Evolutionary conservation across 2,329 filamentous ascomycete genomes (phyloP).

Genomic region (Cryphonectria naterciae): DNA sequence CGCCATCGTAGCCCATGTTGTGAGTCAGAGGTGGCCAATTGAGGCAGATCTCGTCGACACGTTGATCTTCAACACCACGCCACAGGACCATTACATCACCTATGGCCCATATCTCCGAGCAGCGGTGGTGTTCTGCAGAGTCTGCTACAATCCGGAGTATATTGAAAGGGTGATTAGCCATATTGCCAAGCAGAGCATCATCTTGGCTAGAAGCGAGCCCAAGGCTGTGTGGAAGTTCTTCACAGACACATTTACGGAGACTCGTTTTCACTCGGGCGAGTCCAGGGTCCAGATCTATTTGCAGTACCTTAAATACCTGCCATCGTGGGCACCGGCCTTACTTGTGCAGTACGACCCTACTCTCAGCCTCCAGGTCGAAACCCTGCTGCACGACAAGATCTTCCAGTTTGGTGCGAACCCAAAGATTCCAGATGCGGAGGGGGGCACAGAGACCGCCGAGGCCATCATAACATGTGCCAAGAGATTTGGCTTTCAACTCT

Average conservation of each 20-base stretch:
- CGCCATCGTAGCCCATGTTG: constrained; percentile 60
- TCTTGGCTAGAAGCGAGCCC: constrained; percentile 53
- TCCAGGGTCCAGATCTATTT: constrained; percentile 36
- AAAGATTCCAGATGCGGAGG: constrained; percentile 37
- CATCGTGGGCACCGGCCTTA: constrained; percentile 56
- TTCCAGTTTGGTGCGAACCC: constrained; percentile 43
- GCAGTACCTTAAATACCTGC: constrained; percentile 39
- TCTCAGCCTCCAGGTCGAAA: constrained; percentile 48
- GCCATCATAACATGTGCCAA: constrained; percentile 43
- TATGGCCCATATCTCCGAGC: constrained; percentile 63
- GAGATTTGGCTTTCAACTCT: constrained; percentile 48
- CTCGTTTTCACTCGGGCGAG: constrained; percentile 38
- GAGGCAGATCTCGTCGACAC: constrained; percentile 57
- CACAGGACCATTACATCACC: constrained; percentile 50
- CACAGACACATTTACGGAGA: constrained; percentile 39
- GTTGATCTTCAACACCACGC: constrained; percentile 57
- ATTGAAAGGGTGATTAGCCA: constrained; percentile 48
- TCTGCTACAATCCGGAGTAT: constrained; percentile 40
- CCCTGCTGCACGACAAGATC: constrained; percentile 49
- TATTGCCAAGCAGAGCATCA: constrained; percentile 48
- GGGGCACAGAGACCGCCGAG: constrained; percentile 37
- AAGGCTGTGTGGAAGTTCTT: constrained; percentile 53
- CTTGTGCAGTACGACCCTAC: constrained; percentile 51
- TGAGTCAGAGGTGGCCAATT: constrained; percentile 55
- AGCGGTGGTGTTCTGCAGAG: constrained; percentile 56